Conservation (phyloP, 1,139 yeast species). For the Magnusiomyces tetraspermus region DNA sequence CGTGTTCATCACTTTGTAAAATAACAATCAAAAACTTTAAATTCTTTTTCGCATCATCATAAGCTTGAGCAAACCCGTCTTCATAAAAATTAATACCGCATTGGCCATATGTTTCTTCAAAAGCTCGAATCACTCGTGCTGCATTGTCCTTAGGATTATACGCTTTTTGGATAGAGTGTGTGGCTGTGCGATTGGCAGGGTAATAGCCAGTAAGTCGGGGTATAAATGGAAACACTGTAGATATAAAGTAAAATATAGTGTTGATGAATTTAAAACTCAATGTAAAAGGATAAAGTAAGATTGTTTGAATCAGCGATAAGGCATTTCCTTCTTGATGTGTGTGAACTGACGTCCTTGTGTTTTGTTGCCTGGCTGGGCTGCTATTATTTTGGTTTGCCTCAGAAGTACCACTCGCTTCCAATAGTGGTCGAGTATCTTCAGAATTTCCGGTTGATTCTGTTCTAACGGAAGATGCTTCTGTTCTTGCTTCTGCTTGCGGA, state of each 20-base stretch:
- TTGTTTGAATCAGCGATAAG: conserved; percentile 24
- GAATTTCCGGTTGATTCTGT: background rate
- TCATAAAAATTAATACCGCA: conserved; percentile 40
- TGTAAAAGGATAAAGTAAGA: conserved; percentile 29
- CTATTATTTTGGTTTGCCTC: conserved; percentile 8
- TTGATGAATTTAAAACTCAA: conserved; percentile 27
- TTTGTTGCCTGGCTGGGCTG: conserved; percentile 18
- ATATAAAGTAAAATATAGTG: conserved; percentile 26
- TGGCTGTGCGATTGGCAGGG: conserved; percentile 29
- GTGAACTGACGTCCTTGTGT: conserved; percentile 19
- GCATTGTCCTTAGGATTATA: conserved; percentile 36
- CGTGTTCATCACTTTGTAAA: conserved; percentile 65
- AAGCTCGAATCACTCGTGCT: conserved; percentile 32
- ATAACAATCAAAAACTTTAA: conserved; percentile 66
- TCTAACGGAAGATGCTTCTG: background rate
- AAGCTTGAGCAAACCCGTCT: conserved; percentile 72
- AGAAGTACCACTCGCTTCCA: conserved; percentile 25
- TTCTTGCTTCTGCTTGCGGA: conserved; percentile 3
- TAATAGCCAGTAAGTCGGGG: conserved; percentile 33
- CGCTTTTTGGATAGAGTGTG: conserved; percentile 28
- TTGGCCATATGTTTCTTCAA: conserved; percentile 33
- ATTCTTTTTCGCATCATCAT: conserved; percentile 54
- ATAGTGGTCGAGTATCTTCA: conserved; percentile 21
- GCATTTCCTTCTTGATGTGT: conserved; percentile 18
- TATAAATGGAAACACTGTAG: conserved; percentile 30